Evolutionary conservation across 2,329 filamentous ascomycete species (phyloP).

Genomic region (Pseudomassariella vexata): DNA sequence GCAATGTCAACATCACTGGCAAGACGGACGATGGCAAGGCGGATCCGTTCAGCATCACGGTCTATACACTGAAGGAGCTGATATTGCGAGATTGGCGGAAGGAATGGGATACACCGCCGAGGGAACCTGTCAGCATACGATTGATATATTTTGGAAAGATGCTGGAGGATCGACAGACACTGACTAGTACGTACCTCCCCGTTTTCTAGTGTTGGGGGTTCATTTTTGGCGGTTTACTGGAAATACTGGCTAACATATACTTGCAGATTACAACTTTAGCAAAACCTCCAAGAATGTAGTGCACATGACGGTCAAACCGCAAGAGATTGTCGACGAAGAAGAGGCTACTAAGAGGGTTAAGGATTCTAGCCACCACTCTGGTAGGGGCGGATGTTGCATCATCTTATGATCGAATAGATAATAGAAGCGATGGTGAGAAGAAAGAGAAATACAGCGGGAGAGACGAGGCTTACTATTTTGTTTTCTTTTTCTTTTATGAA

Average conservation of each 20-base stretch:
- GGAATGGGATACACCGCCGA: constrained; percentile 84
- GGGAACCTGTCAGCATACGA: constrained; percentile 82
- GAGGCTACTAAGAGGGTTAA: constrained; percentile 58
- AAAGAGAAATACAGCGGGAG: constrained; percentile 1
- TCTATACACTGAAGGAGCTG: constrained; percentile 90
- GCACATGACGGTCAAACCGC: constrained; percentile 73
- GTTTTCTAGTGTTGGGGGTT: background rate
- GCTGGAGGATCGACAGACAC: constrained; percentile 77
- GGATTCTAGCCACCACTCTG: constrained; percentile 19
- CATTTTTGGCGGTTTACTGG: no score
- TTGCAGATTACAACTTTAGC: constrained; percentile 61
- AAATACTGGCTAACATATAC: constrained; percentile 6
- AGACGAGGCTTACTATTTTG: background rate
- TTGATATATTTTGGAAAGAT: constrained; percentile 89
- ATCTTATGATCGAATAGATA: constrained; percentile 23
- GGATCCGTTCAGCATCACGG: constrained; percentile 84
- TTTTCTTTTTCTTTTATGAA: constrained; percentile 3
- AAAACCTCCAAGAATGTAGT: constrained; percentile 61
- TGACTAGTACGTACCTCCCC: constrained; percentile 61
- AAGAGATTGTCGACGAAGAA: constrained; percentile 66
- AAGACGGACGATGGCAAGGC: constrained; percentile 50
- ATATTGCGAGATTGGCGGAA: constrained; percentile 90
- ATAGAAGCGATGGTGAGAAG: background rate
- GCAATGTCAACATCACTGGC: constrained; percentile 71
- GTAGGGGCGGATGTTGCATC: constrained; percentile 25